Evolutionary conservation across 805 yeast species (phyloP).

Genomic region (Zygosaccharomyces bailii): DNA sequence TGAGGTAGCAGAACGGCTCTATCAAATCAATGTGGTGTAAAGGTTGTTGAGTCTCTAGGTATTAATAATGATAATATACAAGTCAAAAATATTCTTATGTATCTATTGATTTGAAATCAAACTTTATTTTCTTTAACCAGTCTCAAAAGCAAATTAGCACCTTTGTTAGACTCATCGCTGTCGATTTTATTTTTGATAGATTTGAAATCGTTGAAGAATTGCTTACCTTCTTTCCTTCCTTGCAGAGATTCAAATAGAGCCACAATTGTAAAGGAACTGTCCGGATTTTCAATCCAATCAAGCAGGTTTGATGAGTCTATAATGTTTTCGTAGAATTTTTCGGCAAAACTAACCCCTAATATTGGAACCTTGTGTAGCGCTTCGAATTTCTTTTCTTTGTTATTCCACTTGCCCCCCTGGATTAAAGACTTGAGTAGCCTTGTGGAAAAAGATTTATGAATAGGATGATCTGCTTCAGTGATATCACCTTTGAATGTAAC

Average conservation of each 20-base stretch:
- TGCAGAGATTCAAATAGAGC: conserved; percentile 68
- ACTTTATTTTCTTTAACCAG: conserved; percentile 27
- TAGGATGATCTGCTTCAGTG: conserved; percentile 60
- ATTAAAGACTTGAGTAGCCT: conserved; percentile 73
- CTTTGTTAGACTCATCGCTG: conserved; percentile 54
- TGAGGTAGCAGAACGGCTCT: neutral
- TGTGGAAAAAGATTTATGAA: conserved; percentile 67
- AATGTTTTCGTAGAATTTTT: conserved; percentile 48
- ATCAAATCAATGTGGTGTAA: neutral
- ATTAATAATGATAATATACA: neutral
- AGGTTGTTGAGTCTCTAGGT: neutral
- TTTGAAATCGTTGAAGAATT: conserved; percentile 53
- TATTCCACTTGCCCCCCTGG: conserved; percentile 83
- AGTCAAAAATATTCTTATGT: neutral
- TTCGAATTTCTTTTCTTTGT: conserved; percentile 51
- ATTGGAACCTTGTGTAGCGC: conserved; percentile 44
- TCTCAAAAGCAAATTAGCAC: conserved; percentile 52
- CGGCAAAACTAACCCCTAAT: conserved; percentile 59
- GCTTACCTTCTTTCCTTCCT: conserved; percentile 43
- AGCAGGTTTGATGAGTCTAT: conserved; percentile 49
- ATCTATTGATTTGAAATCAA: neutral
- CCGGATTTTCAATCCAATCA: conserved; percentile 65
- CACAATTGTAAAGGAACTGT: conserved; percentile 78
- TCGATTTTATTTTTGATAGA: conserved; percentile 45
- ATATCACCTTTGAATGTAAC: conserved; percentile 66